phyloP scores from a whole-genome alignment of 192 early-diverging fungal species.

The Linnemannia exigua region DNA sequence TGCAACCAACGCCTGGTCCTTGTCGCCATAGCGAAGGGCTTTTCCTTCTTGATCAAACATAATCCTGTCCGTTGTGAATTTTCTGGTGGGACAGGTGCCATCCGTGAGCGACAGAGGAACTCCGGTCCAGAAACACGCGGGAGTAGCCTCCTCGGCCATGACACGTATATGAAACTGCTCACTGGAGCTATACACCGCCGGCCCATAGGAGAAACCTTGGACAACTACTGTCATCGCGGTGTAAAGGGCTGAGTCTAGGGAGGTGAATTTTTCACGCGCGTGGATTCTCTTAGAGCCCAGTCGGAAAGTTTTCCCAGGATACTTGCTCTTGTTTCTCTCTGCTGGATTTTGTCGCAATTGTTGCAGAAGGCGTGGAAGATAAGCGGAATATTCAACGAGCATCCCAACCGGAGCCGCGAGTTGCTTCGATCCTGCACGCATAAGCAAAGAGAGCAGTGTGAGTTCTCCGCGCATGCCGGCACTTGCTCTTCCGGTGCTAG shows the following conservation, averaged over 20 bases:
- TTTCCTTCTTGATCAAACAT: conserved; percentile 9
- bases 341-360: not conserved
- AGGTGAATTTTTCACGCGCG: not conserved
- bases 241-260: conserved; percentile 3
- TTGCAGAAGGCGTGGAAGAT: not conserved
- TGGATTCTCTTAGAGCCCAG: not conserved
- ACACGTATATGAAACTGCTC: conserved; percentile 5
- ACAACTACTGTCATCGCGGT: conserved; percentile 8
- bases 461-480: conserved; percentile 15
- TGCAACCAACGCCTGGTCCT: conserved; percentile 6
- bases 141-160: conserved; percentile 15
- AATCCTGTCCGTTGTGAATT: conserved; percentile 4
- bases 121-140: conserved; percentile 27
- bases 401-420: not conserved
- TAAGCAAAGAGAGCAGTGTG: not conserved
- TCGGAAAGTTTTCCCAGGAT: conserved; percentile 12
- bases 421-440: conserved; percentile 8
- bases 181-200: conserved; percentile 5
- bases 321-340: not conserved
- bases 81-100: conserved; percentile 1
- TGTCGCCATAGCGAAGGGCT: not conserved
- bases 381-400: conserved; percentile 3
- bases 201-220: conserved; percentile 21
- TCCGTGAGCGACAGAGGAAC: conserved; percentile 11
- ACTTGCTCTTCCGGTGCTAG: conserved; percentile 13